Evolutionary conservation across 306 rosid species (phyloP).

Genomic region (Quercus aquifolioides): DNA sequence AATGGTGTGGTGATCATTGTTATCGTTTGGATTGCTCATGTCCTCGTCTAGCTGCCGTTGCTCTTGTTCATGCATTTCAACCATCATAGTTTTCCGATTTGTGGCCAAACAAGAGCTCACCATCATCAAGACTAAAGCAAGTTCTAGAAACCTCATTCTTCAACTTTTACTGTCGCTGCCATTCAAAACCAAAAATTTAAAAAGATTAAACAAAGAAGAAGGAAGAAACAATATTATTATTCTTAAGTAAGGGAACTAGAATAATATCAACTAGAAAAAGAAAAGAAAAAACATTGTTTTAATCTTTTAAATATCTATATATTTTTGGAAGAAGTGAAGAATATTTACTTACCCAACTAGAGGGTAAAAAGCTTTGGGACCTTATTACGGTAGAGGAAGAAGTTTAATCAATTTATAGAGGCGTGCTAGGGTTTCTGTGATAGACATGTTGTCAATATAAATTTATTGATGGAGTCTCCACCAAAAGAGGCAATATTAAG

Average conservation of each 20-base stretch:
- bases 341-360: constrained; percentile 1
- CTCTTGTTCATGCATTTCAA: background rate
- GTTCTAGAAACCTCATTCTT: constrained; percentile 12
- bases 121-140: constrained; percentile 16
- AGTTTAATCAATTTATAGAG: constrained; percentile 36
- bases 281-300: background rate
- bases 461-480: constrained; percentile 41
- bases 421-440: background rate
- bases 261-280: background rate
- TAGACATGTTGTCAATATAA: constrained; percentile 7
- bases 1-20: constrained; percentile 36
- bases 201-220: background rate
- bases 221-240: background rate
- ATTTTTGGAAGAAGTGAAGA: background rate
- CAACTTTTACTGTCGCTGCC: background rate
- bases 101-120: constrained; percentile 17
- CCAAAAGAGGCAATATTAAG: constrained; percentile 38
- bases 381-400: constrained; percentile 9
- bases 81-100: background rate
- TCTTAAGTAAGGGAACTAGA: background rate
- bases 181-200: background rate
- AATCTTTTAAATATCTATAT: background rate
- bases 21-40: constrained; percentile 2
- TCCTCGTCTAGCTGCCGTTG: background rate
- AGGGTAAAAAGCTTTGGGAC: background rate